A percentile compares a stretch with the other conserved stretches of the same genome.
These are phyloP conservation scores for Sphenostylis stenocarpa DNA, from an alignment of 306 rosid genomes.

Conservation along the genomic window DNA sequence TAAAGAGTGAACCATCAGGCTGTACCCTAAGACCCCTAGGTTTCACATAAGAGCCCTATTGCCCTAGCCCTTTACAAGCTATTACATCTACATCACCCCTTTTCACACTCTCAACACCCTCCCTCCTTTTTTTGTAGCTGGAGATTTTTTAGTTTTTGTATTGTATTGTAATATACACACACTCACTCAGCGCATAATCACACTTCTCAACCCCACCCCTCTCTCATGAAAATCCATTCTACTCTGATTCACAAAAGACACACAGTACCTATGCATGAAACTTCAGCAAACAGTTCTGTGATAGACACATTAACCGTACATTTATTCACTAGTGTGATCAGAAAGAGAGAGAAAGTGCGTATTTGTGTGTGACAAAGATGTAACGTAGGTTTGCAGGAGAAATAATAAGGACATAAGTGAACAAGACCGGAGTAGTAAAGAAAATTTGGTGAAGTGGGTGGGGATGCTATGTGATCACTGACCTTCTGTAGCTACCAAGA, in stretches of 20 bases:
- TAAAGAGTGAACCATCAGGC: conserved; percentile 39
- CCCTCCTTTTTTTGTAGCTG: conserved; percentile 10
- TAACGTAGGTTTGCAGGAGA: conserved; percentile 52
- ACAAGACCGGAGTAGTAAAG: conserved; percentile 38
- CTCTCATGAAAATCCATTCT: conserved; percentile 49
- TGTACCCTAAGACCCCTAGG: conserved; percentile 48
- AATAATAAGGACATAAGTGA: conserved; percentile 49
- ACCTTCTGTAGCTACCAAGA: neutral
- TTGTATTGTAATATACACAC: neutral
- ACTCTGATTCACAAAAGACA: conserved; percentile 56
- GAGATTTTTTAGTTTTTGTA: conserved; percentile 33
- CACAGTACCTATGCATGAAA: conserved; percentile 61
- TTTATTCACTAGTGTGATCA: conserved; percentile 42
- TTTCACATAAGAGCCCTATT: conserved; percentile 33
- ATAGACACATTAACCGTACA: conserved; percentile 58
- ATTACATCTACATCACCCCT: conserved; percentile 24
- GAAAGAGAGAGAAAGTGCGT: conserved; percentile 31
- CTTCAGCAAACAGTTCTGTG: conserved; percentile 65
- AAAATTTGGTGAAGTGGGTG: conserved; percentile 38
- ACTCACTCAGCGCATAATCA: conserved; percentile 19
- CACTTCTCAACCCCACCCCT: conserved; percentile 43
- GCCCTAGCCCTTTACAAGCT: conserved; percentile 24
- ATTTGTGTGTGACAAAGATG: conserved; percentile 66
- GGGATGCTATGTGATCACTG: neutral
- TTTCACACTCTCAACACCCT: neutral